Conservation (phyloP, 345 rosid genomes). For the Aquilaria malaccensis region DNA sequence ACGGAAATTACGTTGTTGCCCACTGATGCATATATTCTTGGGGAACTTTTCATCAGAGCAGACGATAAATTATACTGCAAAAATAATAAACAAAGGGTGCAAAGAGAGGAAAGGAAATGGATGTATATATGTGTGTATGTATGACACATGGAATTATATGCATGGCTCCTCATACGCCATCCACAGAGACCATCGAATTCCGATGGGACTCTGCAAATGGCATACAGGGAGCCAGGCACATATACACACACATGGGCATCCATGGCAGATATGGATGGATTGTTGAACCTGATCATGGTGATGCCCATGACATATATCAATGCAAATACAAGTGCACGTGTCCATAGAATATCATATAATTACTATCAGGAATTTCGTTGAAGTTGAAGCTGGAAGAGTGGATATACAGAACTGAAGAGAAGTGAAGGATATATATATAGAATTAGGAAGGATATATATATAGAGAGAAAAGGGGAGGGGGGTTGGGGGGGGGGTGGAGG, state of each 20-base stretch:
- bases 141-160: conserved; percentile 33
- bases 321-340: background rate
- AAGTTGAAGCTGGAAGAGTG: background rate
- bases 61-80: background rate
- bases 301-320: background rate
- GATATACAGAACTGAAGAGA: background rate
- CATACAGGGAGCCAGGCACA: conserved; percentile 99
- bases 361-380: too few species aligned
- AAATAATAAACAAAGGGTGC: background rate
- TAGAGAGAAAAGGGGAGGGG: background rate
- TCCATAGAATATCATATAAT: background rate
- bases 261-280: background rate
- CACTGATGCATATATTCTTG: too few species aligned
- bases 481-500: background rate
- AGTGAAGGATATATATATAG: too few species aligned
- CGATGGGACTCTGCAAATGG: conserved; percentile 69
- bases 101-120: background rate
- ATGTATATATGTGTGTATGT: background rate
- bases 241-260: conserved; percentile 10
- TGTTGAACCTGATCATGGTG: conserved; percentile 6
- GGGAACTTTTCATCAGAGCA: too few species aligned
- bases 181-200: conserved; percentile 55
- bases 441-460: background rate
- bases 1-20: too few species aligned
- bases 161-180: conserved; percentile 99